Evolutionary conservation across 2,329 filamentous ascomycete genomes (phyloP).

Genomic region (Verruconis gallopava): DNA sequence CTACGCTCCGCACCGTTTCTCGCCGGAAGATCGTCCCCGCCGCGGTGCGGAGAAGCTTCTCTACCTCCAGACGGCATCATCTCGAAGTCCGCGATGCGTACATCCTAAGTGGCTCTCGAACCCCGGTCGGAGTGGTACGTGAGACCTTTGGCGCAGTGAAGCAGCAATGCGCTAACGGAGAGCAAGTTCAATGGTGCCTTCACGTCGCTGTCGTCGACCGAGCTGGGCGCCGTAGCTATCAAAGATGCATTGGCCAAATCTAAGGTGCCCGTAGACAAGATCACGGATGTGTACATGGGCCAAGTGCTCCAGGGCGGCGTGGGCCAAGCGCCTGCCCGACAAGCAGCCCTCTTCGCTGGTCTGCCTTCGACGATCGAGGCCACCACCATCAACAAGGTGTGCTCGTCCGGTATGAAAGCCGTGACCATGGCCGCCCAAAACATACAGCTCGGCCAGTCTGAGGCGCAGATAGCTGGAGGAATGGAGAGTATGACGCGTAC

Average conservation of each 20-base stretch:
- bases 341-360: conserved; percentile 80
- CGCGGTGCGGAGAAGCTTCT: conserved; percentile 4
- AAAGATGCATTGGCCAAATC: conserved; percentile 82
- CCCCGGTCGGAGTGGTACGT: conserved; percentile 72
- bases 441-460: conserved; percentile 79
- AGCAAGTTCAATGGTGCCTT: conserved; percentile 86
- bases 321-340: conserved; percentile 83
- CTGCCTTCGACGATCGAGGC: conserved; percentile 72
- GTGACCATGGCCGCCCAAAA: conserved; percentile 84
- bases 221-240: conserved; percentile 82
- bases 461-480: conserved; percentile 82
- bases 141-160: background rate
- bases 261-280: conserved; percentile 63
- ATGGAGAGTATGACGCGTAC: conserved; percentile 98
- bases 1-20: background rate
- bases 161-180: background rate
- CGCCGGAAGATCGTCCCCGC: background rate
- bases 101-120: conserved; percentile 80
- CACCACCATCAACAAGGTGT: conserved; percentile 95
- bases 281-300: conserved; percentile 94
- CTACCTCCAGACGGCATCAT: conserved; percentile 2
- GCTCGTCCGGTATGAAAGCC: conserved; percentile 86
- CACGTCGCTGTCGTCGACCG: conserved; percentile 67
- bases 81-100: conserved; percentile 53
- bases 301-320: conserved; percentile 77